Evolutionary conservation across 2,329 filamentous ascomycete genomes (phyloP).

Genomic region (Myrmaecium sp.): DNA sequence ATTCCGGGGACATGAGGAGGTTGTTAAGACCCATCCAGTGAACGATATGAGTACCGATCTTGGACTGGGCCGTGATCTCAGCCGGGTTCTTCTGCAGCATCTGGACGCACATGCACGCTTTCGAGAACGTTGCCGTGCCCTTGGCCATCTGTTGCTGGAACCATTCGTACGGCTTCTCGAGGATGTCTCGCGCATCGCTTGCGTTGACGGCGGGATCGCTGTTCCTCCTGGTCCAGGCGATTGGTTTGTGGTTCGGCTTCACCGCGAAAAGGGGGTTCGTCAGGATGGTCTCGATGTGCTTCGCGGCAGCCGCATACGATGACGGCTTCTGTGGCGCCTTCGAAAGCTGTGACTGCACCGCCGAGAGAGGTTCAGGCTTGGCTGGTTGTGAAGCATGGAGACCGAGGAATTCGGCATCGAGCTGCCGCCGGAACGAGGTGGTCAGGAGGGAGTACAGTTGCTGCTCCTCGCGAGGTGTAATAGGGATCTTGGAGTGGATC

Average conservation of each 20-base stretch:
- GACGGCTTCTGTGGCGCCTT: slow-evolving; percentile 10
- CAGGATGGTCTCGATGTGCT: slow-evolving; percentile 33
- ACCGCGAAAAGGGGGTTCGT: slow-evolving; percentile 32
- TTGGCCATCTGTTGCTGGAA: slow-evolving; percentile 23
- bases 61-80: no score
- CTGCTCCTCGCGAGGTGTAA: slow-evolving; percentile 40
- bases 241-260: no score
- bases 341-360: no score
- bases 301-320: slow-evolving; percentile 23
- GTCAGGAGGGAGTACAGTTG: slow-evolving; percentile 44
- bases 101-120: slow-evolving; percentile 22
- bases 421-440: slow-evolving; percentile 44
- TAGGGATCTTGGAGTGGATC: slow-evolving; percentile 34
- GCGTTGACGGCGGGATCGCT: slow-evolving; percentile 11
- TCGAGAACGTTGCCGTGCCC: slow-evolving; percentile 20
- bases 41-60: no score
- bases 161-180: slow-evolving; percentile 22
- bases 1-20: no score
- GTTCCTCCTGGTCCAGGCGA: slow-evolving; percentile 11
- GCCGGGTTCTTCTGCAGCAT: slow-evolving; percentile 13
- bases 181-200: slow-evolving; percentile 8
- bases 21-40: no score
- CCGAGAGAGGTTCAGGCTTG: no score
- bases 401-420: slow-evolving; percentile 44
- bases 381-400: no score